These are phyloP conservation scores for Kwoniella bestiolae DNA, from an alignment of 768 basidiomycete genomes.

Conservation along the genomic window DNA sequence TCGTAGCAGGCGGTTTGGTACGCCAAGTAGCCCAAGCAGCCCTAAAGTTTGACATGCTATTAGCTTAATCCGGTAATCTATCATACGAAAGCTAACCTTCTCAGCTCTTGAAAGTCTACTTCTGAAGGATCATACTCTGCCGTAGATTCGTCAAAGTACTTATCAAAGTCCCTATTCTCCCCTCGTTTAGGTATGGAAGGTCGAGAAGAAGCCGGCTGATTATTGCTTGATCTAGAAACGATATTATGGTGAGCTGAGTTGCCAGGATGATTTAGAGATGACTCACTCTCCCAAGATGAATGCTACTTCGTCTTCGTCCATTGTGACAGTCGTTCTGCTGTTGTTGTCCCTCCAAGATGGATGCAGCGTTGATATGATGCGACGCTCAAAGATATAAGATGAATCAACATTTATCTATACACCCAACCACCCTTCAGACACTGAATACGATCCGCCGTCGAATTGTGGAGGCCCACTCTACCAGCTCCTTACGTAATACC, in stretches of 20 bases:
- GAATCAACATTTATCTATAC: neutral
- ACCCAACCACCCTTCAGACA: neutral
- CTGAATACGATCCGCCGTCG: neutral
- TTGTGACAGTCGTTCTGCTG: neutral
- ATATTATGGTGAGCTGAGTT: neutral
- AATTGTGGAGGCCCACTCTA: conserved; percentile 3
- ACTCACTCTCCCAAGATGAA: conserved; percentile 28
- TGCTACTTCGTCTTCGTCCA: conserved; percentile 31
- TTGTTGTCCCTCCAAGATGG: neutral
- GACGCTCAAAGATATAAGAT: neutral
- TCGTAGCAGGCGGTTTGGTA: conserved; percentile 29
- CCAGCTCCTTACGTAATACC: conserved; percentile 8
- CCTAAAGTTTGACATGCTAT: conserved; percentile 2
- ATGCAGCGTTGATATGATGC: no score
- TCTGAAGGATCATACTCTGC: conserved; percentile 24
- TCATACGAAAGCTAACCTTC: conserved; percentile 28
- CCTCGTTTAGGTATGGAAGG: conserved; percentile 30
- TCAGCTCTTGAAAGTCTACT: conserved; percentile 35
- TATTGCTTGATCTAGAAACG: conserved; percentile 11
- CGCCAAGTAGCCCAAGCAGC: conserved; percentile 51
- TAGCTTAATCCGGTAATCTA: conserved; percentile 8
- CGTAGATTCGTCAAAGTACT: conserved; percentile 25
- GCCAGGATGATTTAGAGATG: neutral
- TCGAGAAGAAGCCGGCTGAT: neutral
- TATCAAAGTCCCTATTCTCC: conserved; percentile 41